Conservation (phyloP, 2,329 filamentous ascomycete genomes). For the Geosmithia morbida region DNA sequence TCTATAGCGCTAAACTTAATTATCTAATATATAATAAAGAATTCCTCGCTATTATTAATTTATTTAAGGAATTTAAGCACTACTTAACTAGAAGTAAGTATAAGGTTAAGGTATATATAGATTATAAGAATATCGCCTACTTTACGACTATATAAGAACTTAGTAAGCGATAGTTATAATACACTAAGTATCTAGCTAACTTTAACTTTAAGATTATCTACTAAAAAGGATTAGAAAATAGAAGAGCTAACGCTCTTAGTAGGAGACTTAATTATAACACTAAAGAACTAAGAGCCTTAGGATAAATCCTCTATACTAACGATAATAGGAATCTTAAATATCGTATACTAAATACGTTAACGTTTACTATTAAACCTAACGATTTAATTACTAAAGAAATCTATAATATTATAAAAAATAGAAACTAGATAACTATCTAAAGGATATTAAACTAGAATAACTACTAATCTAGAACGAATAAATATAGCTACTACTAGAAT, state of each 20-base stretch:
- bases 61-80: no score
- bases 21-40: no score
- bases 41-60: no score
- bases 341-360: not conserved
- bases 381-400: no score
- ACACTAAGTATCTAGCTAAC: no score
- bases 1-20: no score
- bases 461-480: no score
- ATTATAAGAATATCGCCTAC: slow-evolving; percentile 10
- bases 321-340: not conserved
- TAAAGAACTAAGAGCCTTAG: slow-evolving; percentile 2
- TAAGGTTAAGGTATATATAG: slow-evolving; percentile 1
- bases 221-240: slow-evolving; percentile 5
- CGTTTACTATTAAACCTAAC: not conserved
- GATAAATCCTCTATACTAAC: slow-evolving; percentile 4
- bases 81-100: no score
- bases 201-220: slow-evolving; percentile 7
- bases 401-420: no score
- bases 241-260: slow-evolving; percentile 3
- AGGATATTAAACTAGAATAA: no score
- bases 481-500: not conserved
- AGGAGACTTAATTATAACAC: slow-evolving; percentile 2
- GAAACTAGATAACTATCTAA: no score
- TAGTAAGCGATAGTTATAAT: slow-evolving; percentile 4
- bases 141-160: slow-evolving; percentile 7